Conservation (phyloP, 169 alveolate genomes). For the Blepharisma undulans region DNA sequence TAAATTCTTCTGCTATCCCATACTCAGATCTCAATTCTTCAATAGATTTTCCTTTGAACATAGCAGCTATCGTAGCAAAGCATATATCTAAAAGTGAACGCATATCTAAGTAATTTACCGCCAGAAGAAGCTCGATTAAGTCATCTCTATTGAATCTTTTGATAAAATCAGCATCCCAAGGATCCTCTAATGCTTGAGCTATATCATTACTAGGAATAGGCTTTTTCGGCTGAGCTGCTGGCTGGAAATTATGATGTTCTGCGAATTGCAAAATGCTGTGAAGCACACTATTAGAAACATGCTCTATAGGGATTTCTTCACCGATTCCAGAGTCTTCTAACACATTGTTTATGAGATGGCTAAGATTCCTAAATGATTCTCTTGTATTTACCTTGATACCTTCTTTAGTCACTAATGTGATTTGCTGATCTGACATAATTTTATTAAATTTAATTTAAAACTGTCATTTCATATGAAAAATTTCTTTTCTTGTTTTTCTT, state of each 20-base stretch:
- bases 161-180: slow-evolving; percentile 35
- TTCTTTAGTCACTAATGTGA: slow-evolving; percentile 35
- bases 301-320: slow-evolving; percentile 43
- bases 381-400: slow-evolving; percentile 1
- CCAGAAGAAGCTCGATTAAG: slow-evolving; percentile 64
- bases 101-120: slow-evolving; percentile 55
- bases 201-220: slow-evolving; percentile 27
- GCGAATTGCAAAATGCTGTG: slow-evolving; percentile 6
- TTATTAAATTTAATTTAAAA: neutral
- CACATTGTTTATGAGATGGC: neutral
- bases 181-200: neutral
- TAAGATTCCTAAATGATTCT: neutral
- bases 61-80: slow-evolving; percentile 53
- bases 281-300: neutral
- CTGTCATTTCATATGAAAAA: neutral
- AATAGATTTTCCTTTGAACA: slow-evolving; percentile 46
- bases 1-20: slow-evolving; percentile 51
- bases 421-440: neutral
- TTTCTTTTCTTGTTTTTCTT: neutral
- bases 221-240: neutral
- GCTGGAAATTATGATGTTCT: slow-evolving; percentile 29
- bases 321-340: slow-evolving; percentile 18
- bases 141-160: slow-evolving; percentile 33
- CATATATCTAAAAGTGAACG: slow-evolving; percentile 53
- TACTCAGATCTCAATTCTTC: slow-evolving; percentile 50